A percentile compares a stretch with the other conserved stretches of the same genome.
phyloP scores from a whole-genome alignment of 352 stramenopile species.

The Globisporangium emineosum region DNA sequence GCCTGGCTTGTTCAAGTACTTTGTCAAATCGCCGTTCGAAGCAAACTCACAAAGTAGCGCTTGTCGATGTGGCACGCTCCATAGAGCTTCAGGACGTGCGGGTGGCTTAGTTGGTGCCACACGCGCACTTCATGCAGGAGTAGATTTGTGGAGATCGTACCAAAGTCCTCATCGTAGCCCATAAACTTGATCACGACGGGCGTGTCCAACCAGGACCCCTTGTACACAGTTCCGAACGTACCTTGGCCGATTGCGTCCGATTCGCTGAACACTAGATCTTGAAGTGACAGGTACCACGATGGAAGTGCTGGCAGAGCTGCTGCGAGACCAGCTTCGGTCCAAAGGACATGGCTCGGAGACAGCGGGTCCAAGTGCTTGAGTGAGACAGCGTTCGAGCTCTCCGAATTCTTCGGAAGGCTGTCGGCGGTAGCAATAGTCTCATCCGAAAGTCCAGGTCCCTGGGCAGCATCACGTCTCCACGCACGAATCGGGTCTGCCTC shows the following conservation, averaged over 20 bases:
- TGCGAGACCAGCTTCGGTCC: not conserved
- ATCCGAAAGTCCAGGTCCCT: not conserved
- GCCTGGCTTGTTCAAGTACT: not conserved
- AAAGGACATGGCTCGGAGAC: not conserved
- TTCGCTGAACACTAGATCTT: not conserved
- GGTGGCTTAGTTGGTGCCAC: not conserved
- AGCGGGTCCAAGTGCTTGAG: not conserved
- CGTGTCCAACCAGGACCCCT: not conserved
- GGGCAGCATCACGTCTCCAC: not conserved
- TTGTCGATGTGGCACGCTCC: not conserved
- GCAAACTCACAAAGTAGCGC: not conserved
- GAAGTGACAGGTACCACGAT: not conserved
- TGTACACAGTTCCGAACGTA: not conserved
- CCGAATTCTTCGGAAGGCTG: not conserved
- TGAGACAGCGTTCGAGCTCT: not conserved
- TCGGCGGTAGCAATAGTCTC: not conserved
- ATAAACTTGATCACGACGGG: not conserved
- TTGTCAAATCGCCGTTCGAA: not conserved
- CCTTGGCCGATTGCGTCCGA: not conserved
- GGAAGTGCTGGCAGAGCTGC: not conserved
- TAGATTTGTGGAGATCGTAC: not conserved
- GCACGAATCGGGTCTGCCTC: not conserved
- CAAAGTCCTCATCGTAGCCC: not conserved
- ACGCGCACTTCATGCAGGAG: not conserved
- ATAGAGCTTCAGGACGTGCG: not conserved